phyloP scores from a whole-genome alignment of 2,329 filamentous ascomycete species.

The Hypoxylon sp. region DNA sequence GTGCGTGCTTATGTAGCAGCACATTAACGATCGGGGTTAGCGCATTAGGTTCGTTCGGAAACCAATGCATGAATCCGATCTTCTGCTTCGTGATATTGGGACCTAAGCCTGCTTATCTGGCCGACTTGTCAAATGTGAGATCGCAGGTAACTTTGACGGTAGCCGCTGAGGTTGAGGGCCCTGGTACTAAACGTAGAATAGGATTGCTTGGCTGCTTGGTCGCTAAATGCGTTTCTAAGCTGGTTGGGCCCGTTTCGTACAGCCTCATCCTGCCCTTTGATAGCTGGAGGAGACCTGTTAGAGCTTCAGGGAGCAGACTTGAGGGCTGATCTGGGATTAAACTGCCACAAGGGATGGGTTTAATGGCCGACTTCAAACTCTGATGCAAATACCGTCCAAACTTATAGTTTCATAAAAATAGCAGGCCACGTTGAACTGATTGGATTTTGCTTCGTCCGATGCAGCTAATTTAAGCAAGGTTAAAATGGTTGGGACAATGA shows the following conservation, averaged over 20 bases:
- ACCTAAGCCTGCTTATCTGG: conserved; percentile 26
- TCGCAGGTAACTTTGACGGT: conserved; percentile 17
- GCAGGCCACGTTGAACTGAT: conserved; percentile 1
- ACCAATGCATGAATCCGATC: conserved; percentile 18
- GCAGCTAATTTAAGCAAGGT: conserved; percentile 8
- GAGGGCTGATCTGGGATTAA: not conserved
- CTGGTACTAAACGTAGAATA: conserved; percentile 8
- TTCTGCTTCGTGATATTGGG: conserved; percentile 1
- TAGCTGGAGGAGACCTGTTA: conserved; percentile 2
- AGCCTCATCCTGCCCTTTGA: conserved; percentile 13
- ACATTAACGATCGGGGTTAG: conserved; percentile 12
- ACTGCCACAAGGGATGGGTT: conserved; percentile 25
- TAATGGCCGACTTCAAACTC: conserved; percentile 7
- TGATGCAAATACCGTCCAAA: conserved; percentile 7
- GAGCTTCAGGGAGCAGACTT: not conserved
- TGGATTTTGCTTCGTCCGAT: conserved; percentile 9
- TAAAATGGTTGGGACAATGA: conserved; percentile 1
- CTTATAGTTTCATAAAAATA: conserved; percentile 19
- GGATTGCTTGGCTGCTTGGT: conserved; percentile 10
- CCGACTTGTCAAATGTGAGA: conserved; percentile 4
- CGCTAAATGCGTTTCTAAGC: conserved; percentile 3
- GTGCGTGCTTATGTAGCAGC: conserved; percentile 10
- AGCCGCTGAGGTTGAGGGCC: conserved; percentile 27
- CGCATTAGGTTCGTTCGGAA: conserved; percentile 16
- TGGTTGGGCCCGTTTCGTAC: conserved; percentile 17